phyloP scores from a whole-genome alignment of 768 basidiomycete genomes.

The Lentinula guzmanii region DNA sequence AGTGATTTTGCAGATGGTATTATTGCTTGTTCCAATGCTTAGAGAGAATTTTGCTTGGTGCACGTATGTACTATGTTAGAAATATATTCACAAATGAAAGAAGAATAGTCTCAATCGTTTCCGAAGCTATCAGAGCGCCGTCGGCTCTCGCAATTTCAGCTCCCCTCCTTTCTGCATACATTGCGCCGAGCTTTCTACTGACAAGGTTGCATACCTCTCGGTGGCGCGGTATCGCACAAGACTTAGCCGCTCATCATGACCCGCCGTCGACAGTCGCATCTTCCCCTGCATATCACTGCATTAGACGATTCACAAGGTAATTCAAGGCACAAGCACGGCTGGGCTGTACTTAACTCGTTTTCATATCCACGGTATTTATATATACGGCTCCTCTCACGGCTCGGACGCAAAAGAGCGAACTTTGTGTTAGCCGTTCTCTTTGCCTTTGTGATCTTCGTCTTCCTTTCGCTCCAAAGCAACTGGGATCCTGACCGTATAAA shows the following conservation, averaged over 20 bases:
- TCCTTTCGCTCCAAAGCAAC: slow-evolving; percentile 45
- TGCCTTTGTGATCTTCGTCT: slow-evolving; percentile 44
- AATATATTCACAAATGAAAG: slow-evolving; percentile 25
- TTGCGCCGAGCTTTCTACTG: slow-evolving; percentile 19
- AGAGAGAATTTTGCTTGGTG: slow-evolving; percentile 43
- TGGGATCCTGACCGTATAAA: slow-evolving; percentile 58
- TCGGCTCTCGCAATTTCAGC: too few relatives aligned
- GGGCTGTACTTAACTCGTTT: slow-evolving; percentile 24
- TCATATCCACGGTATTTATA: slow-evolving; percentile 60
- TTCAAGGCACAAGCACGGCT: not conserved
- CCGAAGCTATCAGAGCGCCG: too few relatives aligned
- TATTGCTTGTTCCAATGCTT: not conserved
- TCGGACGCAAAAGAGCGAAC: slow-evolving; percentile 43
- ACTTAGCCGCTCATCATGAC: not conserved
- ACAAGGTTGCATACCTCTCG: not conserved
- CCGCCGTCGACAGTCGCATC: not conserved
- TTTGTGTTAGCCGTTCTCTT: slow-evolving; percentile 30
- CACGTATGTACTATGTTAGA: slow-evolving; percentile 65
- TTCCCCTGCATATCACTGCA: slow-evolving; percentile 6
- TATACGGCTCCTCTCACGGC: slow-evolving; percentile 46
- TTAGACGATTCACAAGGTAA: not conserved
- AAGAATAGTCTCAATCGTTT: slow-evolving; percentile 36
- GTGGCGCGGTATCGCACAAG: too few relatives aligned
- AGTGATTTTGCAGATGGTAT: not conserved
- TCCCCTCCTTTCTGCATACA: too few relatives aligned